Percentiles rank a stretch among this genome's conserved stretches.
These are phyloP conservation scores for Nakaseomyces sp. DNA, from an alignment of 1,139 yeast genomes.

Conservation along the genomic window DNA sequence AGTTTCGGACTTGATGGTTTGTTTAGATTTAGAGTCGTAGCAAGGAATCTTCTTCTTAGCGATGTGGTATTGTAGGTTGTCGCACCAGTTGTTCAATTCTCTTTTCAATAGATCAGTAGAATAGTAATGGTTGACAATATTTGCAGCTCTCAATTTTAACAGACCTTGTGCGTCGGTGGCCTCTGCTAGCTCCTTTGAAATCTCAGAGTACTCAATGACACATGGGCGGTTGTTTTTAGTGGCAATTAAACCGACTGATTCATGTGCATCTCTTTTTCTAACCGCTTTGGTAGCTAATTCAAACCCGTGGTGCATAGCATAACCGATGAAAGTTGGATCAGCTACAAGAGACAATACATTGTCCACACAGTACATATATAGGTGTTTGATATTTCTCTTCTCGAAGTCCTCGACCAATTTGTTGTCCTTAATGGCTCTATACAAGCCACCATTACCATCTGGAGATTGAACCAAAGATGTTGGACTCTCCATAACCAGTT, in stretches of 20 bases:
- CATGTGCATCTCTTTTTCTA: constrained; percentile 79
- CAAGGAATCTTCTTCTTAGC: constrained; percentile 83
- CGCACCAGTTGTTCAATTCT: constrained; percentile 63
- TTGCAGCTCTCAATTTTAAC: constrained; percentile 82
- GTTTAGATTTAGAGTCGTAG: constrained; percentile 41
- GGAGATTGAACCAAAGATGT: constrained; percentile 72
- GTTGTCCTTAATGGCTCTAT: constrained; percentile 66
- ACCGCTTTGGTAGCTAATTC: constrained; percentile 92
- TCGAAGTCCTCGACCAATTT: constrained; percentile 61
- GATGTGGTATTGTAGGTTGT: constrained; percentile 78
- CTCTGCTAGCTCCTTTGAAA: constrained; percentile 62
- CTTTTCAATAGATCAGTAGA: constrained; percentile 58
- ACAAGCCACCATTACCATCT: constrained; percentile 96
- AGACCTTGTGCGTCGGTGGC: constrained; percentile 49
- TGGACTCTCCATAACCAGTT: constrained; percentile 54
- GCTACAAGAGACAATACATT: constrained; percentile 88
- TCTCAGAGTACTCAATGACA: constrained; percentile 93
- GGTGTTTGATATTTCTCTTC: constrained; percentile 68
- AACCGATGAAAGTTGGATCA: constrained; percentile 89
- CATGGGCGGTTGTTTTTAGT: constrained; percentile 65
- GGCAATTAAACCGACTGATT: constrained; percentile 89
- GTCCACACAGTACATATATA: constrained; percentile 96
- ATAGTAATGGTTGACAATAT: constrained; percentile 94
- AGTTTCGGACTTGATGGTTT: constrained; percentile 48
- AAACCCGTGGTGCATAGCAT: constrained; percentile 56